Conservation (phyloP, 192 early-diverging fungal genomes). For the Chytriomyces sp. region DNA sequence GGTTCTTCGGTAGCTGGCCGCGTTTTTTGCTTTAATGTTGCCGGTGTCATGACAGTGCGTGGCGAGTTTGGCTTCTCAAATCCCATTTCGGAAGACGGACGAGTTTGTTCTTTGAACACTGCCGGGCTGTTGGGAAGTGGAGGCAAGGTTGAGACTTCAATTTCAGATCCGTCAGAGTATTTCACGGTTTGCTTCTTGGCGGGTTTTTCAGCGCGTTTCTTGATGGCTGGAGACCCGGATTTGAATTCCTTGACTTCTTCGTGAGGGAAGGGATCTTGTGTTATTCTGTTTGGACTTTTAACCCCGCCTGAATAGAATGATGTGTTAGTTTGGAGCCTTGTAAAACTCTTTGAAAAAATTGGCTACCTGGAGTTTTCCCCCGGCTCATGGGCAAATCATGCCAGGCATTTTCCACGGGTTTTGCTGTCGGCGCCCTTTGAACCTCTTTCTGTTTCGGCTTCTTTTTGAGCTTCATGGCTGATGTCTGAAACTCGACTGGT, state of each 20-base stretch:
- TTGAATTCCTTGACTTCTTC: conserved; percentile 14
- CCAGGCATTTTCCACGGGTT: too few relatives aligned
- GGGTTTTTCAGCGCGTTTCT: neutral
- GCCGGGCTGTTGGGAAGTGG: conserved; percentile 15
- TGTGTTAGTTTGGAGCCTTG: too few relatives aligned
- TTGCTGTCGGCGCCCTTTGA: too few relatives aligned
- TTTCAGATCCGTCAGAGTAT: conserved; percentile 20
- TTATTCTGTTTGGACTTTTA: neutral
- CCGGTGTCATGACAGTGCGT: too few relatives aligned
- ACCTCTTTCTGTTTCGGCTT: neutral
- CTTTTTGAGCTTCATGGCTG: neutral
- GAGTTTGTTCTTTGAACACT: neutral
- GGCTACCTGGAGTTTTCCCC: neutral
- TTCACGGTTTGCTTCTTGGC: conserved; percentile 18
- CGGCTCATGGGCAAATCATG: neutral
- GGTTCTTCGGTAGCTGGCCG: too few relatives aligned
- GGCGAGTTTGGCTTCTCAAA: neutral
- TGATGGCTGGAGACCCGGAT: neutral
- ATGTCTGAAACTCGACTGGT: neutral
- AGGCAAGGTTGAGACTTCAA: conserved; percentile 15
- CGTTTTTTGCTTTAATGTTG: too few relatives aligned
- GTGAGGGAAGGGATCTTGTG: too few relatives aligned
- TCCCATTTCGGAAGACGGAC: neutral
- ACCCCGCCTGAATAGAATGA: too few relatives aligned
- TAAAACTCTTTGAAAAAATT: too few relatives aligned